Evolutionary conservation across 257 asterid species (phyloP), one percentile per base, ranked within the genome.

Genomic region (Verbena officinalis): DNA sequence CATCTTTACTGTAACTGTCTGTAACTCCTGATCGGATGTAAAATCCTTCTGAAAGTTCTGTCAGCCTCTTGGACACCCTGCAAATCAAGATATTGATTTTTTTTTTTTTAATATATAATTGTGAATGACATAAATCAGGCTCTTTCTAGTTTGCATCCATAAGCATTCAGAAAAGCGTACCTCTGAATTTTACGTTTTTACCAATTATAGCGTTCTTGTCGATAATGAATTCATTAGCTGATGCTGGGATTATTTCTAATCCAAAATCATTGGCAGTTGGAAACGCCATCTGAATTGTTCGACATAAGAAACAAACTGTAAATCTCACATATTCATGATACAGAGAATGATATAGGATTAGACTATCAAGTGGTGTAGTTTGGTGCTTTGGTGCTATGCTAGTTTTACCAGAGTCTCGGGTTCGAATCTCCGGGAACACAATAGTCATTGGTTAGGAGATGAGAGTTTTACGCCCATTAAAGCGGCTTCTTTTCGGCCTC

Each of bases 391-490:
- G n/a, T n/a, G n/a, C n/a, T n/a, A n/a, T n/a, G n/a, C n/a, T n/a
- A n/a, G n/a, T n/a, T n/a, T n/a, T n/a, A 50, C 9, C 9, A 5
- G 34, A 34, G 21, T 62, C 24, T 42, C 8, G 3, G 7, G 3
- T 30, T 30, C 36, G 7, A 30, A 3, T 30, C 36, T 30, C 7
- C 36, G 7, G 4, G 4, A 30, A 30, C 7, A 30, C 36, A 30
- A 7, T 30, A 30, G 3, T 30, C 4, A 30, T 30, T 2, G 7
- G 36, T 30, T 30, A 30, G 36, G 7, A 30, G 36, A 30, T 30
- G 90, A 93, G 81, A 93, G 92, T 43, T 93, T 90, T 39, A 93
- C 96, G 65, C 98, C 98, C 98, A 93, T 93, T 8, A 97, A 93
- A 72, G 98, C 98, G 68, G n/a, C n/a, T n/a, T n/a, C n/a, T n/a